Base-by-base conservation (phyloP, 768 basidiomycete genomes). In the Floccularia luteovirens region DNA sequence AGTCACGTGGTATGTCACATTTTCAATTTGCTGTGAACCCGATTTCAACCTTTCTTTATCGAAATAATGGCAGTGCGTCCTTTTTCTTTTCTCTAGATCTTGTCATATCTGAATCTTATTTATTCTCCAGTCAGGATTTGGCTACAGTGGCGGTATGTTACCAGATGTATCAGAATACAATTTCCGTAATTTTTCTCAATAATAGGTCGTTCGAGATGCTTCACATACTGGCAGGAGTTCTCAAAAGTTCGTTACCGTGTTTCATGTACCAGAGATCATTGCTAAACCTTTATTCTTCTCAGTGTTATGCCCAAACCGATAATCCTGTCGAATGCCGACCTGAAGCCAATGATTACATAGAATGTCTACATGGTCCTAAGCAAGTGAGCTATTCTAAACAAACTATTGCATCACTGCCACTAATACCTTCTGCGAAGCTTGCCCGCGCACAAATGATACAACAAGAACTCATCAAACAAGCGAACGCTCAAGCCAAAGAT, bases 171-270 rank as follows among this genome's bases (percentile, higher is more conserved):
- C 27, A 8, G 27, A 8, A 28, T 14, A 28, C 8, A 8, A 28
- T 28, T 8, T 28, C 14, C 8, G 27, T 14, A 28, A 14, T 28
- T 28, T 28, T 14, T 28, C 27, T 28, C 27, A 28, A 28, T 8
- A 14, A 14, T 17, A 91, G 90, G 89, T 50, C 79, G 78, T 48
- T 78, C 87, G 45, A 75, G 88, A 53, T 96, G 92, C 63, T 92
- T 92, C 60, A 70, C 77, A 10, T 89, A 83, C 64, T 94, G 91
- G 90, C 90, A 92, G 54, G 88, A 92, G 60, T 86, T 89, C 64
- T 71, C 79, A 49, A 84, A 81, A 55, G 85, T 82, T 43, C 20
- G 53, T 39, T 34, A 2, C 19, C 12, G 17, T 25, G 24, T 48
- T 25, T 17, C 27, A 19, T 25, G 31, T 22, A 12, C 11, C n/a